Conservation (phyloP, 148 eudicot species). For the Diospyros lotus region DNA sequence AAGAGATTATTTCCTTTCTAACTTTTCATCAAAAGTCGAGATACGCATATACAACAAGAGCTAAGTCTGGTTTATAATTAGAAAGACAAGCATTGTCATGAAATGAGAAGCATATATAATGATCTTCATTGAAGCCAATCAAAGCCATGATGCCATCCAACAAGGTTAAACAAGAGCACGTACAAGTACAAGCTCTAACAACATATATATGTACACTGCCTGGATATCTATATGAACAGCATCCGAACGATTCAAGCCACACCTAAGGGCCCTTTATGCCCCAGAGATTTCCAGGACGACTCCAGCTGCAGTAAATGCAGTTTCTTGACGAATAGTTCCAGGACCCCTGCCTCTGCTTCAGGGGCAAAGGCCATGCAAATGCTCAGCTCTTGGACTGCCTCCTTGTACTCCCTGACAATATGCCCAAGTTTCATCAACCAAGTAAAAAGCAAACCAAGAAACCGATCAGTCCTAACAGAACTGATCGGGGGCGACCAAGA, state of each 20-base stretch:
- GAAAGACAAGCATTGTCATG: no score
- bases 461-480: neutral
- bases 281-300: conserved; percentile 69
- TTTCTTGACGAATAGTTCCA: conserved; percentile 81
- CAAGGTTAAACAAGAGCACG: no score
- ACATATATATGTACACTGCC: no score
- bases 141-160: no score
- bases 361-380: conserved; percentile 99
- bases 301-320: conserved; percentile 73
- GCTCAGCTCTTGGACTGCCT: conserved; percentile 88
- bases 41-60: no score
- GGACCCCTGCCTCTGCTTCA: conserved; percentile 76
- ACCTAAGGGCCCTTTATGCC: conserved; percentile 55
- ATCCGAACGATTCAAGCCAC: conserved; percentile 16
- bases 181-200: no score
- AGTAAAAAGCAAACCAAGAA: neutral
- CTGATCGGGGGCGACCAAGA: neutral
- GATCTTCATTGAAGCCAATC: no score
- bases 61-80: no score
- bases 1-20: no score
- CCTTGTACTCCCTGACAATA: conserved; percentile 62
- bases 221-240: no score
- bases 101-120: no score
- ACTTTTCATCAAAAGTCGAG: no score
- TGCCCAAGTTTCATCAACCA: neutral